Base-by-base conservation (phyloP, 495 filamentous ascomycete genomes). In the Stereocaulon alpinum region DNA sequence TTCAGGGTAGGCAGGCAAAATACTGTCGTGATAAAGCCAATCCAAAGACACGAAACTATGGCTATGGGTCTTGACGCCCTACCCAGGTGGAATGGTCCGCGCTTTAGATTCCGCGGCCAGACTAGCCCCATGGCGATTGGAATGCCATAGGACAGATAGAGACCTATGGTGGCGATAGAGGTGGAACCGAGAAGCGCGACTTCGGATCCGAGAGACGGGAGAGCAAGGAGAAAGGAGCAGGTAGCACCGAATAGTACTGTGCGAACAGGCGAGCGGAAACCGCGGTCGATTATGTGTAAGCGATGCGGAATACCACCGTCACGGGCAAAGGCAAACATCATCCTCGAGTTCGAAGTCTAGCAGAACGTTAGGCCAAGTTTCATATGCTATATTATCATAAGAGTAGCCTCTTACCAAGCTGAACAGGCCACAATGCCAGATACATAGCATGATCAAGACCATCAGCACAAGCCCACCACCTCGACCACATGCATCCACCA, bases 61-160 rank as follows among this genome's bases (percentile, higher is more conserved):
- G 78, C 79, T 11, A 85, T 71, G 0, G 73, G 71, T 63, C 78
- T 76, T 22, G 77, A 80, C 40, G 80, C 72, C 7, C 69, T 62
- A 6, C 82, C 79, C 29, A 86, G 73, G 18, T 76, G 77, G 68
- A 78, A 84, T 10, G 77, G 77, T 3, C 80, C 82, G 43, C 73
- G 69, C 24, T 70, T 69, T 17, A 73, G 69, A 50, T 71, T 76
- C 49, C 72, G 74, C 4, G 68, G 62, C 1, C 73, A 82, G 40
- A 80, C 62, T 32, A 80, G 54, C 0, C 74, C 76, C 62, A 81
- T 82, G 55, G 84, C 69, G 62, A 86, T 82, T 0, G 81, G 84
- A 22, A 83, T 70, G 7, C 82, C 83, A 67, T 87, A 88, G 56
- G 77, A 81, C 20, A 85, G 74, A 30, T 83, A 84, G 11, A 87